Base-by-base conservation (phyloP, 2,329 filamentous ascomycete species). In the Sporothrix globosa region DNA sequence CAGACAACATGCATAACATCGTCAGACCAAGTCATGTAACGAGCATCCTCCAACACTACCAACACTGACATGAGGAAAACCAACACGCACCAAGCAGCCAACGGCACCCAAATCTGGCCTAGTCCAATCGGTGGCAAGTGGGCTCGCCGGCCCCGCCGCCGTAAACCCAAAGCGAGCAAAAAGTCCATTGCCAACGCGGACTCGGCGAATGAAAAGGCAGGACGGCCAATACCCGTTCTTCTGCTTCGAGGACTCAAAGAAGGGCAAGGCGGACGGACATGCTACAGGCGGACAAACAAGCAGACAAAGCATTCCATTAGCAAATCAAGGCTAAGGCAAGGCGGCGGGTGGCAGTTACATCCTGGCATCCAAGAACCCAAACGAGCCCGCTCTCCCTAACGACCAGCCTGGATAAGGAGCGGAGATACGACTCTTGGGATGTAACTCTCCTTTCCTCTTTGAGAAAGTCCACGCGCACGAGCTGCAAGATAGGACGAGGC, bases 111-210 rank as follows among this genome's bases (percentile, higher is more conserved):
- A 50, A n/a, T 50, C 48, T 50, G 17, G 17, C 56, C 39, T 61
- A 34, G 56, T n/a, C 39, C 11, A 9, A 21, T 41, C 17, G 54
- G 54, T 58, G 19, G 54, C 54, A 58, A 58, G 54, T 58, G 54
- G 54, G 27, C 53, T 7, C 44, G 44, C 50, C 41, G 21, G 67
- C 54, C 70, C 70, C 67, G 60, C 70, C 27, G 67, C 52, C 67
- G 60, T 69, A 71, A 69, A 71, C 72, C 70, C 39, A 69, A 69
- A 70, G 63, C 50, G 72, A 66, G 34, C 48, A 73, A 70, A 73
- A 73, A 73, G 72, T 73, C 72, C 72, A n/a, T 52, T 21, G 48
- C 24, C 39, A 34, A 39, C 39, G 14, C 60, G 52, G 48, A n/a
- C 13, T 68, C 52, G 63, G 24, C 48, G 54, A 60, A 48, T 24